A percentile compares a stretch with the other conserved stretches of the same genome.
Conservation (phyloP, 2,329 filamentous ascomycete species). For the Penicillium olsonii region DNA sequence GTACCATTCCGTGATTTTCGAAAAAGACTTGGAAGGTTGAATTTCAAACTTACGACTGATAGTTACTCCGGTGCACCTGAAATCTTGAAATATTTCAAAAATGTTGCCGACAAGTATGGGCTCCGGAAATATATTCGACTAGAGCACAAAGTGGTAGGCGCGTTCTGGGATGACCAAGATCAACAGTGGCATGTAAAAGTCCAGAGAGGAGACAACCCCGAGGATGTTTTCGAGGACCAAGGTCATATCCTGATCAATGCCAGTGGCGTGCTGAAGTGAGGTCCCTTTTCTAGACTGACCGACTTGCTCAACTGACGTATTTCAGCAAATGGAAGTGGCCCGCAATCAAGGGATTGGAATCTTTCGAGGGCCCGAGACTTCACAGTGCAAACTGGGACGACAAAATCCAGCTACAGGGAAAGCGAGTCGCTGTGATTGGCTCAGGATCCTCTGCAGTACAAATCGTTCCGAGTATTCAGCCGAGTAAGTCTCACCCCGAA, state of each 20-base stretch:
- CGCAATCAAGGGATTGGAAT: constrained; percentile 6
- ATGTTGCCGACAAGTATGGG: constrained; percentile 25
- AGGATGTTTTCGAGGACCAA: constrained; percentile 8
- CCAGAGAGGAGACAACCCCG: constrained; percentile 9
- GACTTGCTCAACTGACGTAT: background rate
- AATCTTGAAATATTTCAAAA: constrained; percentile 31
- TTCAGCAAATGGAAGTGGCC: constrained; percentile 17
- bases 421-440: constrained; percentile 33
- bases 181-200: constrained; percentile 32
- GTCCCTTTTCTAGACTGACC: background rate
- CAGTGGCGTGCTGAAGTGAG: constrained; percentile 15
- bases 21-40: no score
- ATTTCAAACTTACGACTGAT: background rate
- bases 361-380: constrained; percentile 8
- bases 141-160: constrained; percentile 25
- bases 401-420: constrained; percentile 47
- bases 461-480: constrained; percentile 24
- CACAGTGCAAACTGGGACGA: constrained; percentile 26
- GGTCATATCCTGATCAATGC: constrained; percentile 16
- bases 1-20: no score
- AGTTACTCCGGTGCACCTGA: constrained; percentile 29
- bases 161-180: constrained; percentile 31
- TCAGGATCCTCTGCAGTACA: constrained; percentile 27
- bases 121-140: constrained; percentile 30
- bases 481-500: constrained; percentile 14